Base-by-base conservation (phyloP, 164 flowering plant genomes). In the Stephania cephalantha region DNA sequence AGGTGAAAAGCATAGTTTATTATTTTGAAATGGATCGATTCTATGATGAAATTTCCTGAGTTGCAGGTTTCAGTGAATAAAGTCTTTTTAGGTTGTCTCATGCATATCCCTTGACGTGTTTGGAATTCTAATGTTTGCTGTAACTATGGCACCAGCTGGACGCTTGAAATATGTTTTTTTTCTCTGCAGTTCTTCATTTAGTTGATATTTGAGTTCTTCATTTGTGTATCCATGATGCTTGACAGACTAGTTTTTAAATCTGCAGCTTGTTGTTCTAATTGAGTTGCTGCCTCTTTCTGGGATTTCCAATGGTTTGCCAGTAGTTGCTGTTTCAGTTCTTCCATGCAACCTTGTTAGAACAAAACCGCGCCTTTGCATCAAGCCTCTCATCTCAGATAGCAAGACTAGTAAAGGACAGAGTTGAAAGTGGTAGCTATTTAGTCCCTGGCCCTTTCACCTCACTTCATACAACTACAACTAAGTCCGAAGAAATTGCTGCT, bases 241-340 rank as follows among this genome's bases (percentile, higher is more conserved):
- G 15, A 66, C 79, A 78, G 74, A 78, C n/a, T 17, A 17, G n/a
- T 6, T 25, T 35, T 13, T n/a, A 29, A 75, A 66, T 35, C 71
- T 79, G 55, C 92, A 94, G 97, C 72, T 94, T 55, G 85, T 82
- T 31, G 81, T 94, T 74, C 91, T 94, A 55, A 79, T 94, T 64
- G 97, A 94, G 82, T 72, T 90, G 73, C 84, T 94, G 13, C 96
- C 98, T 9, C 75, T 91, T 74, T 88, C 92, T 65, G 84, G 92
- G 46, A 65, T 90, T 45, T 86, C 90, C 4, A 84, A 68, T 71
- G 85, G 87, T 13, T 85, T 90, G 7, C 15, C 83, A 12, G 90
- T 92, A 55, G 94, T 82, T 74, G 96, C 87, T 44, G 89, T 94
- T 25, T 86, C 97, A 18, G 91, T 89, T 73, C 93, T 94, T 82